Base-by-base conservation (phyloP, 2,329 filamentous ascomycete genomes). In the Elsinoe perseae region DNA sequence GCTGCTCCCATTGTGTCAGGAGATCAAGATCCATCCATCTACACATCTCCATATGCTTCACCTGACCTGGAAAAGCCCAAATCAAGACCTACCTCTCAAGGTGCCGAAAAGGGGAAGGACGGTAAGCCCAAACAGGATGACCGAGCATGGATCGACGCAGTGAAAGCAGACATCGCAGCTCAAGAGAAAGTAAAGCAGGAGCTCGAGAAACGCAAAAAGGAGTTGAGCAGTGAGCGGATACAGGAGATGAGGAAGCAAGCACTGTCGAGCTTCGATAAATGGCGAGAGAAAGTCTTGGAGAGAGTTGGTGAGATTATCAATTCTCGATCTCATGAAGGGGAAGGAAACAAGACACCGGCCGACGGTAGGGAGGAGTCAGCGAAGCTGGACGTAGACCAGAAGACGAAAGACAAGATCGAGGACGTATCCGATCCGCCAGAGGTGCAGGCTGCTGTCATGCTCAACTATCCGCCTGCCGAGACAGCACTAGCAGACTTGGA, bases 251-350 rank as follows among this genome's bases (percentile, higher is more conserved):
- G 84, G 72, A 82, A 80, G 60, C 83, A 86, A 55, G 79, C 84
- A 1, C 68, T 95, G 4, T 73, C 77, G 5, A 83, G 85, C 66
- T 95, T 92, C 66, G 83, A 86, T 57, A 85, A 89, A 61, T 97
- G 92, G 92, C 81, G 88, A 64, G 77, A 82, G 4, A 75, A 77
- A 10, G 80, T 95, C 8, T 73, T 88, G 38, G 78, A 81, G 57
- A 81, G 90, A 12, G 74, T 95, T 21, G 81, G 83, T 16, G 85
- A 93, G 62, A 80, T 89, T 32, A 68, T 79, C 46, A 74, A 74
- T 58, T 66, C 70, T 4, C 64, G 65, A 25, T 64, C 70, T 38
- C 61, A 61, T 28, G 79, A 64, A 63, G 55, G 52, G 10, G 55
- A 56, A 10, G 28, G 58, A 8, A 58, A 60, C 42, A 56, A 59